These are phyloP conservation scores for Saccharomycopsis synnaedendra DNA, from an alignment of 805 yeast genomes.

Conservation along the genomic window DNA sequence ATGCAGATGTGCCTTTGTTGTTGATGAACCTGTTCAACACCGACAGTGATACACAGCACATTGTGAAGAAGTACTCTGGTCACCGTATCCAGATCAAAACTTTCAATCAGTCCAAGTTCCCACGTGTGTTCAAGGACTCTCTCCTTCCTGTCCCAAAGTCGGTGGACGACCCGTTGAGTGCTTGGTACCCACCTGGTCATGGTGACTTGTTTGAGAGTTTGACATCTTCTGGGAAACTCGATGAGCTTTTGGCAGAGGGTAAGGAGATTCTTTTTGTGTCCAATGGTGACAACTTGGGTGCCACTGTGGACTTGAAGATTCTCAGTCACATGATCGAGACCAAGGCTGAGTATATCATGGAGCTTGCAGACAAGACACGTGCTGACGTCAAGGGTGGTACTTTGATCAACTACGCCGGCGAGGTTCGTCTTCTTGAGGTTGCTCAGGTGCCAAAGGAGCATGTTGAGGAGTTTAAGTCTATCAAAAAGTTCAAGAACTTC, in stretches of 20 bases:
- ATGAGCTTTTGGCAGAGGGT: conserved; percentile 80
- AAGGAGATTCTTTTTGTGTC: conserved; percentile 93
- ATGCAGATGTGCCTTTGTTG: conserved; percentile 88
- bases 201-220: conserved; percentile 94
- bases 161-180: conserved; percentile 56
- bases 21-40: conserved; percentile 99
- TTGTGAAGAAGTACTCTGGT: conserved; percentile 93
- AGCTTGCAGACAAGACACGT: conserved; percentile 95
- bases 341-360: conserved; percentile 93
- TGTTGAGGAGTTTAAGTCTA: conserved; percentile 94
- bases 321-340: conserved; percentile 88
- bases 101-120: conserved; percentile 96
- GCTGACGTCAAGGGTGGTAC: conserved; percentile 99
- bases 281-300: conserved; percentile 97
- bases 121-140: conserved; percentile 93
- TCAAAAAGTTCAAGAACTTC: conserved; percentile 95
- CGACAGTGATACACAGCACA: conserved; percentile 86
- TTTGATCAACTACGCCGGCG: conserved; percentile 88
- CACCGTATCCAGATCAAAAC: conserved; percentile 92
- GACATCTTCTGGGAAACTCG: conserved; percentile 84
- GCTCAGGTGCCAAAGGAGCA: conserved; percentile 99
- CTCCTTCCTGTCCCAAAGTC: conserved; percentile 84
- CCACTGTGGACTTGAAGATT: conserved; percentile 88
- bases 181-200: conserved; percentile 99
- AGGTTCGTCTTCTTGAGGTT: conserved; percentile 87